phyloP scores from a whole-genome alignment of 2,329 filamentous ascomycete genomes.

The Pochonia chlamydosporia region DNA sequence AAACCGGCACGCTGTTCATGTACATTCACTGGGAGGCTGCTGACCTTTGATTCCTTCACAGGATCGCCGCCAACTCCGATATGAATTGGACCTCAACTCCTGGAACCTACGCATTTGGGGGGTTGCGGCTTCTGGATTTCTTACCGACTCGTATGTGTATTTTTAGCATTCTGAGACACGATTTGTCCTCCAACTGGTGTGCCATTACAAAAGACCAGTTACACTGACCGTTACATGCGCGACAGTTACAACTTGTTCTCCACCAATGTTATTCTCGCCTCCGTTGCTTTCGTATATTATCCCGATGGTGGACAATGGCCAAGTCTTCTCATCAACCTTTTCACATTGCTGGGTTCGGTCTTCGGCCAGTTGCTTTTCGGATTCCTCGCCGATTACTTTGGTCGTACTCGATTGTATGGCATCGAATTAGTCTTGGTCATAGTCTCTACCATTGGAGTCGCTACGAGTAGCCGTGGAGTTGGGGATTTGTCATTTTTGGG shows the following conservation, averaged over 20 bases:
- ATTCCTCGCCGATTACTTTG: conserved; percentile 47
- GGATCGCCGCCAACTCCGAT: conserved; percentile 46
- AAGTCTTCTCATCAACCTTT: conserved; percentile 44
- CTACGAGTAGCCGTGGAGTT: conserved; percentile 45
- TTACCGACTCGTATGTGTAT: conserved; percentile 44
- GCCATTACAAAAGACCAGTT: background rate
- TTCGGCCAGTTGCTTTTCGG: conserved; percentile 47
- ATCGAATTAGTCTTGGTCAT: conserved; percentile 51
- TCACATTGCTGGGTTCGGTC: conserved; percentile 46
- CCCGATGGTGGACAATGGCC: conserved; percentile 38
- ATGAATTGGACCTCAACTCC: conserved; percentile 47
- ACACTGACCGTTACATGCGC: background rate
- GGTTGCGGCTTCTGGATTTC: conserved; percentile 48
- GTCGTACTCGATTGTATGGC: conserved; percentile 50
- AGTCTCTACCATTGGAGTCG: conserved; percentile 50
- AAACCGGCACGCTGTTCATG: background rate
- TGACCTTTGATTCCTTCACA: conserved; percentile 16
- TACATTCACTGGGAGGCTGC: background rate
- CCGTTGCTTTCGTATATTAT: conserved; percentile 47
- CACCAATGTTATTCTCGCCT: conserved; percentile 48
- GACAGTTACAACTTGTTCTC: conserved; percentile 48
- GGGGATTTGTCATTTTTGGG: conserved; percentile 43
- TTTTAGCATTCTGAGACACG: background rate
- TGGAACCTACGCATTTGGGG: conserved; percentile 51
- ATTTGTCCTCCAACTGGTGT: background rate